Evolutionary conservation across 1,284 basidiomycete genomes (phyloP), one percentile per base, ranked within the genome.

Genomic region (Leccinum subrobustum): DNA sequence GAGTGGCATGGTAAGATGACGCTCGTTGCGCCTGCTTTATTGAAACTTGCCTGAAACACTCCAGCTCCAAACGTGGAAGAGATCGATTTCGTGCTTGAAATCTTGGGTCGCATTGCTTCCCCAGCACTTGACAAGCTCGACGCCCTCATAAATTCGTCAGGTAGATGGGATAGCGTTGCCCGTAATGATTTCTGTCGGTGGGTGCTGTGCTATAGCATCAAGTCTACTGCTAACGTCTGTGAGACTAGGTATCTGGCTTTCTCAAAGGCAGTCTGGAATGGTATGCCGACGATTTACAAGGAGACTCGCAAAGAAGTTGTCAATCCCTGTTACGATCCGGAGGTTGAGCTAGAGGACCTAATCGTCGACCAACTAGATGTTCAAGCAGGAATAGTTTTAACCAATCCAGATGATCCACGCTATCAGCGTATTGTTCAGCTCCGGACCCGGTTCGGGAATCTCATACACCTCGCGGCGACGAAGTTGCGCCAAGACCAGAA

Each of bases 131-230:
- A 85, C 60, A 85, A 83, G 58, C 79, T 98, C 1, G 90, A 95
- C 55, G 66, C 67, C 5, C 78, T 96, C 14, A 76, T 93, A 8
- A 76, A 78, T 11, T 80, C 77, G 5, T 81, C 83, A 11, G 76
- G 77, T 16, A 81, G 70, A 35, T 92, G 91, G 85, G 86, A 92
- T 68, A 86, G 81, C 60, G 80, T 86, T 18, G 88, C 89, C 77
- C 87, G 91, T 33, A 98, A 97, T 73, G 95, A 98, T 74, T 97
- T 98, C 73, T 98, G 96, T 75, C 86, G 96, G 82, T 89, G 78
- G 62, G 81, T 70, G 16, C 60, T 59, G 48, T 14, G 53, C 52
- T 25, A 53, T 42, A 47, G 44, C 2, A n/a, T 56, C 9, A 27
- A 18, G 8, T 37, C 12, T 57, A 35, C 29, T 27, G 11, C 23